A percentile compares a stretch with the other conserved stretches of the same genome.
Conservation (phyloP, 352 stramenopile genomes). For the Phytopythium mirpurense region DNA sequence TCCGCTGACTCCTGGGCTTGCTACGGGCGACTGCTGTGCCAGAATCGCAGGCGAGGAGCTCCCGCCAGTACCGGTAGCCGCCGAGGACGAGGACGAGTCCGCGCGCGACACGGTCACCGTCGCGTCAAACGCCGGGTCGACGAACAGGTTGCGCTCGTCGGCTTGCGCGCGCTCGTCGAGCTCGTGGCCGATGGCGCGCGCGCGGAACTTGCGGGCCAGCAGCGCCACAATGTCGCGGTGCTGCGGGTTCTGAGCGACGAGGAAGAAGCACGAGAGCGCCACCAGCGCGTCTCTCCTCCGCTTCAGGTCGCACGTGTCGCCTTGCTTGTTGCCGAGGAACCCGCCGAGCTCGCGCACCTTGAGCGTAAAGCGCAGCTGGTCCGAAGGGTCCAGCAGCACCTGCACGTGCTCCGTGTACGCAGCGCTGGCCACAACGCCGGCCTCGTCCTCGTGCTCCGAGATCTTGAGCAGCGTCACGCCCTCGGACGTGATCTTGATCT, state of each 20-base stretch:
- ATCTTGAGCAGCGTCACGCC: constrained; percentile 60
- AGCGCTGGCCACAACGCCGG: constrained; percentile 45
- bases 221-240: constrained; percentile 73
- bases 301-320: constrained; percentile 63
- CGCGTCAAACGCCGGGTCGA: constrained; percentile 52
- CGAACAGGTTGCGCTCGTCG: constrained; percentile 66
- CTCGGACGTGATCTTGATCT: constrained; percentile 64
- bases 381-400: constrained; percentile 57
- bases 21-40: no score
- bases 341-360: constrained; percentile 76
- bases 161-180: constrained; percentile 46
- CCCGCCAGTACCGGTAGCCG: constrained; percentile 4
- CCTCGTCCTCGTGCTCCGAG: constrained; percentile 64
- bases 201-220: constrained; percentile 72
- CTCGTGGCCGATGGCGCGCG: constrained; percentile 32
- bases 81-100: constrained; percentile 1
- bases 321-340: constrained; percentile 53
- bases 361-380: constrained; percentile 64
- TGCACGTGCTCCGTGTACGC: constrained; percentile 61
- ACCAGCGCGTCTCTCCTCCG: constrained; percentile 28
- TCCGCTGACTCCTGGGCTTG: neutral
- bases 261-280: constrained; percentile 64
- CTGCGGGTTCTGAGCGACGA: constrained; percentile 72
- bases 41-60: no score
- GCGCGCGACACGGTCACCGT: neutral